A percentile compares a stretch with the other conserved stretches of the same genome.
Conservation (phyloP, 2,329 filamentous ascomycete genomes). For the Venturia asperata region DNA sequence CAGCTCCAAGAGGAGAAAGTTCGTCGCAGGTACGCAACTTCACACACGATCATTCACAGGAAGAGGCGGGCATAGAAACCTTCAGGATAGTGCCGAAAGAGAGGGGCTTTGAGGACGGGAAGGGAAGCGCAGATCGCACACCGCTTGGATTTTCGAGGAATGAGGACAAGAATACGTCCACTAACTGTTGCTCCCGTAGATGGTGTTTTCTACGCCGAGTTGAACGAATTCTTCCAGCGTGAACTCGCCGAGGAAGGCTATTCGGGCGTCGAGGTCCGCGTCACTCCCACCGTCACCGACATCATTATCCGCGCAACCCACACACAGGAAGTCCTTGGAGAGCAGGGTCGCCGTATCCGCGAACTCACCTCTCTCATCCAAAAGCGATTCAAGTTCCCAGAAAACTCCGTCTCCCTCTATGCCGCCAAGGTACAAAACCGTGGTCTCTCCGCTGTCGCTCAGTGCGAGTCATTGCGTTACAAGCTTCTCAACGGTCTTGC, state of each 20-base stretch:
- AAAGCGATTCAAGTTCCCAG: constrained; percentile 99
- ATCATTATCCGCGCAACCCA: constrained; percentile 99
- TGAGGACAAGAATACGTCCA: not conserved
- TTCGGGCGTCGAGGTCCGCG: constrained; percentile 99
- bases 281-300: constrained; percentile 98
- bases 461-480: constrained; percentile 99
- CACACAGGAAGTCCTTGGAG: constrained; percentile 99
- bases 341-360: constrained; percentile 99
- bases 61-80: not conserved
- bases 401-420: constrained; percentile 99
- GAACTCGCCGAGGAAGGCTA: constrained; percentile 99
- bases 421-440: constrained; percentile 99
- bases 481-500: constrained; percentile 99
- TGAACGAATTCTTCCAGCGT: constrained; percentile 99
- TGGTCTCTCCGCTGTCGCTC: constrained; percentile 97
- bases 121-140: constrained; percentile 11
- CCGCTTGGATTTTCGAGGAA: not conserved
- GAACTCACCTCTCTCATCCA: constrained; percentile 99
- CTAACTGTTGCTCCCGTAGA: constrained; percentile 45
- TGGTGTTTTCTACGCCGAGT: constrained; percentile 99
- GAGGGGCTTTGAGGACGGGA: not conserved
- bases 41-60: not conserved
- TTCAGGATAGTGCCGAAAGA: not conserved
- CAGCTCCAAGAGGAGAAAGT: constrained; percentile 82
- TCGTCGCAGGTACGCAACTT: constrained; percentile 41